Conservation (phyloP, 1,284 basidiomycete species). For the Amylostereum chailletii region DNA sequence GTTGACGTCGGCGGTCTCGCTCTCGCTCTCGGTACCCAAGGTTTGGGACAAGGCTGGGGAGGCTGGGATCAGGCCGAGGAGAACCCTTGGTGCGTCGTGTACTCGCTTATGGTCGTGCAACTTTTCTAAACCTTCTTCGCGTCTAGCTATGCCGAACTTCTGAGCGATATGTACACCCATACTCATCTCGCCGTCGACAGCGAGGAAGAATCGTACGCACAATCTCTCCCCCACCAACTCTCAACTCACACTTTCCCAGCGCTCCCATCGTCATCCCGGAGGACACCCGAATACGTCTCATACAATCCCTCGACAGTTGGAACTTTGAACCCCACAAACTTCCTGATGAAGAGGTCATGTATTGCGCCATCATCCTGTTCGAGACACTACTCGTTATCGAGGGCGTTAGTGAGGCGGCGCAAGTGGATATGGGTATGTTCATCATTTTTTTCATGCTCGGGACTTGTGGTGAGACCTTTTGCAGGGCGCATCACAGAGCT, state of each 20-base stretch:
- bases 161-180: slow-evolving; percentile 77
- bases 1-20: slow-evolving; percentile 81
- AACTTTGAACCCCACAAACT: slow-evolving; percentile 82
- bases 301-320: slow-evolving; percentile 69
- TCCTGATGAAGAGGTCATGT: slow-evolving; percentile 70
- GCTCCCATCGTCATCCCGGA: slow-evolving; percentile 22
- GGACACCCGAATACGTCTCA: slow-evolving; percentile 41
- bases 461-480: slow-evolving; percentile 3
- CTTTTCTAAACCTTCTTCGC: slow-evolving; percentile 5
- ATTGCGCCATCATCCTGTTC: slow-evolving; percentile 75
- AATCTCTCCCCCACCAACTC: slow-evolving; percentile 6
- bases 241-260: slow-evolving; percentile 14
- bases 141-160: slow-evolving; percentile 61
- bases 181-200: slow-evolving; percentile 62
- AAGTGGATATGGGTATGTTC: slow-evolving; percentile 58
- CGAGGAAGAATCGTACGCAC: slow-evolving; percentile 14
- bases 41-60: slow-evolving; percentile 67
- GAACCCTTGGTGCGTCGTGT: slow-evolving; percentile 45
- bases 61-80: slow-evolving; percentile 48
- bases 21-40: slow-evolving; percentile 59
- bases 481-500: slow-evolving; percentile 67
- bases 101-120: slow-evolving; percentile 4
- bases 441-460: slow-evolving; percentile 7
- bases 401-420: slow-evolving; percentile 60
- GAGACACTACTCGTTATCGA: slow-evolving; percentile 65